These are phyloP conservation scores for Capronia epimyces DNA, from an alignment of 2,329 filamentous ascomycete genomes.

Conservation along the genomic window DNA sequence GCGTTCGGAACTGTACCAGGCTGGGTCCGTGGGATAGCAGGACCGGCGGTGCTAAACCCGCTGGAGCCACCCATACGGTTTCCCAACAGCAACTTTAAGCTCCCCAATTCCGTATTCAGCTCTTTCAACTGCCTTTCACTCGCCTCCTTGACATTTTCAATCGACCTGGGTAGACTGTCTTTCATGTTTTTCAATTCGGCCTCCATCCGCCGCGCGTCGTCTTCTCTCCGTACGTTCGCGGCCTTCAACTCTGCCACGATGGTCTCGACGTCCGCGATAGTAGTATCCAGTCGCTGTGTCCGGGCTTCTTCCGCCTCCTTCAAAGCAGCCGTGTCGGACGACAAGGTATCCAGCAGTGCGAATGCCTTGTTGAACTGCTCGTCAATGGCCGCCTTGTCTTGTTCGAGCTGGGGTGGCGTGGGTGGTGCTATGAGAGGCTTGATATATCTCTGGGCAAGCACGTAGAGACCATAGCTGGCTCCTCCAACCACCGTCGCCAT, in stretches of 20 bases:
- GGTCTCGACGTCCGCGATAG: conserved; percentile 75
- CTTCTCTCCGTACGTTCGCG: conserved; percentile 73
- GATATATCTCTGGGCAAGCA: conserved; percentile 87
- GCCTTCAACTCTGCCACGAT: conserved; percentile 78
- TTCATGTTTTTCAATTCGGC: conserved; percentile 80
- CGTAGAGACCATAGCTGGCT: conserved; percentile 81
- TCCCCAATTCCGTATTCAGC: conserved; percentile 80
- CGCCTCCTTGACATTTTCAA: conserved; percentile 79
- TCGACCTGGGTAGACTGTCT: conserved; percentile 78
- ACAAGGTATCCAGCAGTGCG: conserved; percentile 80
- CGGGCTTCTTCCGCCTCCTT: conserved; percentile 81
- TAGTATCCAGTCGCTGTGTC: conserved; percentile 74
- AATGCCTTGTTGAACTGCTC: conserved; percentile 92
- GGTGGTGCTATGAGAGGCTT: conserved; percentile 86
- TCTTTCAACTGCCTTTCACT: conserved; percentile 78
- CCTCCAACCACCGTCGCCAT: conserved; percentile 94
- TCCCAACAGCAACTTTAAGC: conserved; percentile 78
- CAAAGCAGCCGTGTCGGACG: conserved; percentile 80
- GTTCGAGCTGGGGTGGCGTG: conserved; percentile 85
- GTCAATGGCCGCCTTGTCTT: conserved; percentile 89
- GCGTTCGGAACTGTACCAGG: conserved; percentile 33
- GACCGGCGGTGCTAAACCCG: conserved; percentile 29
- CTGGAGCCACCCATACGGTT: conserved; percentile 49
- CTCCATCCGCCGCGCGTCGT: conserved; percentile 77
- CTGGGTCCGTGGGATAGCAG: conserved; percentile 29